phyloP scores from a whole-genome alignment of 176 grass and related monocot genomes.

The Musa itinerans region DNA sequence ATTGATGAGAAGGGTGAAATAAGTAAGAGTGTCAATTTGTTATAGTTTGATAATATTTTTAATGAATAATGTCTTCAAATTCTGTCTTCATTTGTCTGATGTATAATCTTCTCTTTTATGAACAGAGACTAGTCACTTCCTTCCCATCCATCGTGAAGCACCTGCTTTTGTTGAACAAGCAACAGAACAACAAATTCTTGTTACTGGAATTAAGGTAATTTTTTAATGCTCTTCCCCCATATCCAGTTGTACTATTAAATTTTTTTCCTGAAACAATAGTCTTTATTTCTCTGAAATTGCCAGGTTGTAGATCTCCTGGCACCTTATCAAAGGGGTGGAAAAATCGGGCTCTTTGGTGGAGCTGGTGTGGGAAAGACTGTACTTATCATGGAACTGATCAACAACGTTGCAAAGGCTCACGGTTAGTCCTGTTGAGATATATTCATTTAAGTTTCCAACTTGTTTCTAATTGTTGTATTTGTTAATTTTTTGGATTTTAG shows the following conservation, averaged over 20 bases:
- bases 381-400: conserved; percentile 24
- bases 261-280: background rate
- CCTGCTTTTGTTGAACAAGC: conserved; percentile 19
- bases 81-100: no score
- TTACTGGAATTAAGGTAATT: conserved; percentile 25
- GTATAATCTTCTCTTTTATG: background rate
- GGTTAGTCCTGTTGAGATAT: background rate
- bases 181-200: conserved; percentile 24
- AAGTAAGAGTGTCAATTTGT: conserved; percentile 5
- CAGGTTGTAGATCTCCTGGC: conserved; percentile 25
- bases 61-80: background rate
- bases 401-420: conserved; percentile 21
- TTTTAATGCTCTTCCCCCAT: background rate
- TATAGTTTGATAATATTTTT: background rate
- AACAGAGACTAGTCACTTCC: conserved; percentile 14
- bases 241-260: background rate
- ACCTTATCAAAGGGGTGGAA: conserved; percentile 23
- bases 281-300: background rate
- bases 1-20: conserved; percentile 18
- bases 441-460: background rate
- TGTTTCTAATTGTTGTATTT: background rate
- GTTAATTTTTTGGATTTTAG: background rate
- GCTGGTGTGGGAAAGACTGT: conserved; percentile 29
- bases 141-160: conserved; percentile 18
- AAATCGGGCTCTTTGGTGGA: conserved; percentile 29